These are phyloP conservation scores for Cyclocybe cylindracea DNA, from an alignment of 768 basidiomycete genomes.

Conservation along the genomic window DNA sequence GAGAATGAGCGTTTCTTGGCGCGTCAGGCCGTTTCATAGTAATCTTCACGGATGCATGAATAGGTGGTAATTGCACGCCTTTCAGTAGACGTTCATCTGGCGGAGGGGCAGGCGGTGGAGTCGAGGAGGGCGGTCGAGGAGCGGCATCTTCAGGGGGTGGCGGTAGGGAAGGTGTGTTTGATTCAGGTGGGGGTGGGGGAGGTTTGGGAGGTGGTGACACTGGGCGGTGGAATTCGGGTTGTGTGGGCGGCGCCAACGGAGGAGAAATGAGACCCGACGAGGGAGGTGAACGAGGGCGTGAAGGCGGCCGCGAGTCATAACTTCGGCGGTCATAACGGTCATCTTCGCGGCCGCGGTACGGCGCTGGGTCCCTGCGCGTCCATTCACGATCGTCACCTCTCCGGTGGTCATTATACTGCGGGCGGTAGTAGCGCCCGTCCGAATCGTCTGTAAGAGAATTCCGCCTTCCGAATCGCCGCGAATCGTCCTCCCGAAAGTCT, in stretches of 20 bases:
- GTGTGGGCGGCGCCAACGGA: no score
- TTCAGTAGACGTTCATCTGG: constrained; percentile 28
- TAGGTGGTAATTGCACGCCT: constrained; percentile 31
- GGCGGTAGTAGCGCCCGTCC: constrained; percentile 22
- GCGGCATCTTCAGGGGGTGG: constrained; percentile 15
- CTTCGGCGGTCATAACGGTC: constrained; percentile 20
- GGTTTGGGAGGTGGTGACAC: constrained; percentile 9
- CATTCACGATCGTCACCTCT: constrained; percentile 35
- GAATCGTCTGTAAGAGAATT: constrained; percentile 10
- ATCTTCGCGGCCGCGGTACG: constrained; percentile 16
- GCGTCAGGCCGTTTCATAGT: constrained; percentile 47
- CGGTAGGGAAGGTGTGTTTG: constrained; percentile 4
- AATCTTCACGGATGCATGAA: constrained; percentile 44
- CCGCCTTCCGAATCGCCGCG: constrained; percentile 20
- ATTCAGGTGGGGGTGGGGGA: constrained; percentile 30
- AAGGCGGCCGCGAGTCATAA: constrained; percentile 12
- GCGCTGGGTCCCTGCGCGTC: constrained; percentile 27
- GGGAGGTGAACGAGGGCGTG: constrained; percentile 16
- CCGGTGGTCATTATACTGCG: constrained; percentile 16
- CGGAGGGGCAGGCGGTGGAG: constrained; percentile 30
- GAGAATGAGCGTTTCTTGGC: constrained; percentile 48
- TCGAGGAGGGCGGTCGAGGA: constrained; percentile 26
- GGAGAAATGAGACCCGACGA: constrained; percentile 4
- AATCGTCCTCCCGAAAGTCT: constrained; percentile 19
- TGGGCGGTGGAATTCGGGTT: no score